Base-by-base conservation (phyloP, 331 rosid genomes). In the Malus hybrid region DNA sequence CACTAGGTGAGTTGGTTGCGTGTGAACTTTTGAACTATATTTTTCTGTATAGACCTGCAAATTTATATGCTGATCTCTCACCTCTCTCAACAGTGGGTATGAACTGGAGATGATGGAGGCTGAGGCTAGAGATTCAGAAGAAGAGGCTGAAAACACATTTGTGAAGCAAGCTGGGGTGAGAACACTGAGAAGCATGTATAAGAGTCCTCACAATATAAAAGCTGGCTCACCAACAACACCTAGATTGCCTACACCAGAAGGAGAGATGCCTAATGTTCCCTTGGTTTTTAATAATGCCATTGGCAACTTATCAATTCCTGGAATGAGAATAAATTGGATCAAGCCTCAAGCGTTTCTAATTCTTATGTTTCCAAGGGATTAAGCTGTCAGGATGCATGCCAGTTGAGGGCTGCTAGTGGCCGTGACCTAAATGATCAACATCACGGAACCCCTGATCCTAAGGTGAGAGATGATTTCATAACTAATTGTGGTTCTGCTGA, bases 51-150 rank as follows among this genome's bases (percentile, higher is more conserved):
- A 28, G 77, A 71, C 42, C 14, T 63, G 63, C 66, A 70, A 61
- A 39, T 60, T 66, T 57, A 26, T 73, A 73, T 79, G 36, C 42
- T 78, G 66, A 68, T 78, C 36, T 72, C 74, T 79, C 64, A 69
- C 15, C 15, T 79, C 29, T 79, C 80, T 79, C 57, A 78, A 82
- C 90, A 93, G 99, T 82, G 93, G 93, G 79, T 87, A 82, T 80
- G 99, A 92, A 79, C 77, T 92, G 81, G 96, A 94, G 82, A 72
- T 72, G 80, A 62, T 80, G 87, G 92, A 30, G 73, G 90, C 82
- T 63, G 96, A 90, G 81, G 99, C 99, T 42, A 92, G 89, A 89
- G 97, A 94, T 87, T 94, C 97, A 75, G 97, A 94, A 63, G 97
- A 88, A 12, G 97, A 90, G 83, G 83, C 81, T 63, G 89, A 82